Base-by-base conservation (phyloP, 2,329 filamentous ascomycete genomes). In the Beauveria scarabaeidicola region DNA sequence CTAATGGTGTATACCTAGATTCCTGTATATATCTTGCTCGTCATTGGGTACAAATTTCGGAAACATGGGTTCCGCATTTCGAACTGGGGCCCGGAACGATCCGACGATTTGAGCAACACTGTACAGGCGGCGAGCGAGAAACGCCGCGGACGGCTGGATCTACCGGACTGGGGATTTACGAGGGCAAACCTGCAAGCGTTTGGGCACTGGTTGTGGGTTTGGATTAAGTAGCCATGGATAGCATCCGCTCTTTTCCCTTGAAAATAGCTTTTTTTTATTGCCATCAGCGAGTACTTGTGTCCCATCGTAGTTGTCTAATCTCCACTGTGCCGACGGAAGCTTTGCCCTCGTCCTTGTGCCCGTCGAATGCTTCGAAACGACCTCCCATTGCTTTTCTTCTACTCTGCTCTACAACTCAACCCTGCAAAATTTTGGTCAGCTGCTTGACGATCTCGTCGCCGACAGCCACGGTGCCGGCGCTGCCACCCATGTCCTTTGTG, bases 401-500 rank as follows among this genome's bases (percentile, higher is more conserved):
- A 15, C 32, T 13, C 32, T 36, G 5, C 1, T 15, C 32, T 36
- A 5, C 5, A 5, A 36, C 32, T 36, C 32, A 36, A 36, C 32
- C 72, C 73, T 81, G 79, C 67, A 94, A 78, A 54, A 91, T 75
- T 73, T 83, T 84, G 72, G 83, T 80, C 61, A 96, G 76, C 78
- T 96, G 87, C 52, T 65, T 65, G 23, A 86, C 86, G 64, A 97
- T 80, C 1, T 89, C 90, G 74, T 97, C 89, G 61, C 91, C 91
- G 41, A 75, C 88, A 69, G 94, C 85, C 48, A 74, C 78, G 5
- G 93, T 97, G 64, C 80, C 84, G 11, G 86, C 80, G 58, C 74
- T 82, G 61, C 94, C 93, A 52, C 90, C 91, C 66, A 97, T 89
- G 72, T 97, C 93, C 71, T 83, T 87, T 17, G 93, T 97, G 63